Conservation (phyloP, 73 alveolate species). For the Urostyla sp. region DNA sequence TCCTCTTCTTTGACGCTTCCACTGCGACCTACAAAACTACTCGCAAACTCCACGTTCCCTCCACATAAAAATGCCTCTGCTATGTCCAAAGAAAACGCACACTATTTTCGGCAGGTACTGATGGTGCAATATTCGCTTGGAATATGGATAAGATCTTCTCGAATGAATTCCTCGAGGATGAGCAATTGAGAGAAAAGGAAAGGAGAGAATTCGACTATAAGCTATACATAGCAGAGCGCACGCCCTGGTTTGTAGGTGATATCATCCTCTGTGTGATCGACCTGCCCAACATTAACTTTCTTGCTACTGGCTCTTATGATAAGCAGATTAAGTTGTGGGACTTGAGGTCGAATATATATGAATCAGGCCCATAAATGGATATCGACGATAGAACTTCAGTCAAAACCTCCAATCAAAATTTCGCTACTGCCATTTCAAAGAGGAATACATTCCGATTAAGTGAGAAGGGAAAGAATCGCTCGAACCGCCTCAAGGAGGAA, state of each 20-base stretch:
- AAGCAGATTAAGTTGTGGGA: constrained; percentile 75
- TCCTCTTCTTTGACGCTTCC: constrained; percentile 66
- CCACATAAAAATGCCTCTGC: constrained; percentile 72
- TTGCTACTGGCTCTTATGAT: constrained; percentile 81
- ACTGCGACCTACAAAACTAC: constrained; percentile 51
- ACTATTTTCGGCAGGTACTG: constrained; percentile 78
- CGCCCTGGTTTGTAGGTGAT: constrained; percentile 79
- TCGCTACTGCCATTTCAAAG: constrained; percentile 6
- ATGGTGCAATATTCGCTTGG: constrained; percentile 79
- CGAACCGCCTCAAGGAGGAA: constrained; percentile 27
- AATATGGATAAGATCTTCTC: constrained; percentile 66
- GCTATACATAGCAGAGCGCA: constrained; percentile 67
- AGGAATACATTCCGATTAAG: constrained; percentile 8
- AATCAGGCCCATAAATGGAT: not conserved
- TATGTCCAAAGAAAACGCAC: constrained; percentile 61
- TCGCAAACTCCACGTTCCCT: constrained; percentile 68
- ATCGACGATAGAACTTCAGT: constrained; percentile 32
- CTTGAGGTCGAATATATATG: constrained; percentile 47
- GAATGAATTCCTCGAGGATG: constrained; percentile 70
- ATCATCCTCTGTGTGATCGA: constrained; percentile 69
- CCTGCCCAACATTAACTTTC: constrained; percentile 72
- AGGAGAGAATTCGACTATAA: constrained; percentile 67
- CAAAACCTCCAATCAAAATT: constrained; percentile 27
- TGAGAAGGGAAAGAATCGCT: not conserved
- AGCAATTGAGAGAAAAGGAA: constrained; percentile 59